Evolutionary conservation across 2,329 filamentous ascomycete species (phyloP), one percentile per base, ranked within the genome.

Genomic region (Didymella glomerata): DNA sequence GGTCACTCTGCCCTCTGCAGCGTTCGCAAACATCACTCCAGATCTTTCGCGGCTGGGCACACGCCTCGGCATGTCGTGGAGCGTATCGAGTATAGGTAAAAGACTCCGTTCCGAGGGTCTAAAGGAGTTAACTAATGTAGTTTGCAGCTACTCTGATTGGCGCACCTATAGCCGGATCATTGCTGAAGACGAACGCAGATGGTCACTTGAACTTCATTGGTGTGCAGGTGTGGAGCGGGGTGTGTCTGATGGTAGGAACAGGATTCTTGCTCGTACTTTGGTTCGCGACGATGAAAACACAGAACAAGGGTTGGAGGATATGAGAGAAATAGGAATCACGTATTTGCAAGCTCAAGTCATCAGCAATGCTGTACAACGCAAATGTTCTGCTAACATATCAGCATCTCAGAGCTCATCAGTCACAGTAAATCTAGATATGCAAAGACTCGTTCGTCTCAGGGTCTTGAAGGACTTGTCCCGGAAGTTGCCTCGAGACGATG

Each of bases 61-160:
- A 1, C 65, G 75, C 1, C 51, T 77, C 1, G 76, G 76, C 3
- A 78, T 78, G 76, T 73, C 69, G 16, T 77, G 74, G 75, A 70
- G 69, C 24, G 69, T 76, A 1, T 75, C 72, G 2, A 74, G 70
- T 28, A 67, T 78, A 27, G 52, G 52, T 36, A 9, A 36, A 34
- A 4, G 40, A 38, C 6, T 2, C 8, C 8, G 11, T 13, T 1
- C 18, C 7, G 11, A 20, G 24, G 9, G 10, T 25, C 3, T 8
- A 30, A 8, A 18, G 11, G 5, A 9, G n/a, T 32, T 9, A 25
- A 11, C 45, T 54, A 42, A 54, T 10, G 6, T 28, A 7, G 11
- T 34, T 10, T 18, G n/a, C 9, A 54, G 75, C 75, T 5, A 63
- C 73, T 7, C 61, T 77, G 2, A 77, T 75, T 30, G 74, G 75